Base-by-base conservation (phyloP, 345 rosid genomes). In the Populus pruinosa region DNA sequence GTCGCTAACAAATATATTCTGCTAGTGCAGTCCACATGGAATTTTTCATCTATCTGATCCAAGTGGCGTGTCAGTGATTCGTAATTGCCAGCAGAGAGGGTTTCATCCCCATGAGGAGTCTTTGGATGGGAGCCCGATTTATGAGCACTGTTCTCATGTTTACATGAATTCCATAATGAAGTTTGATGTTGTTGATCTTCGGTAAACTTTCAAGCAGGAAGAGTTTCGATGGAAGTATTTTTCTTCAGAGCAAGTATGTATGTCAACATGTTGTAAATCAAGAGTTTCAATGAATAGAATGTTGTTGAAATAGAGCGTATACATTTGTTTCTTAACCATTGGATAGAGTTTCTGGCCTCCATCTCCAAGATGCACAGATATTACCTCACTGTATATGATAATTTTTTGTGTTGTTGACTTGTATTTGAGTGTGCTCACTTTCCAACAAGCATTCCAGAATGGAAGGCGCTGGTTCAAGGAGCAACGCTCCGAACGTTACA, bases 51-150 rank as follows among this genome's bases (percentile, higher is more conserved):
- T 96, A 62, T 96, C 98, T 0, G 98, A 93, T 80, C 99, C 99
- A 1, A 83, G 91, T 0, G 99, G 99, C 1, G 97, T 96, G 47
- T 88, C 95, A 2, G 90, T 89, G 61, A 93, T 94, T 62, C 93
- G 98, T 23, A 92, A 90, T 76, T 96, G 99, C 85, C 94, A 93
- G 82, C 92, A 96, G 82, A 88, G 97, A 41, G 99, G 99, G 25
- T 96, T 96, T 84, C 99, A 96, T 83, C 99, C 99, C 23, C 99
- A 96, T 33, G 99, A 96, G 78, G 99, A 96, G 82, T 82, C 98
- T 53, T 68, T 59, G 50, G 95, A 93, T 39, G 97, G 98, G 55
- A 93, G 70, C 81, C 84, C 94, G 38, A 88, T 96, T 70, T 96
- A 96, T 50, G 98, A 96, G 83, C 98, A 93, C 79, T 93, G 97